Evolutionary conservation across 371 early-diverging fungal species (phyloP).

Genomic region (Syncephalastrum sp.): DNA sequence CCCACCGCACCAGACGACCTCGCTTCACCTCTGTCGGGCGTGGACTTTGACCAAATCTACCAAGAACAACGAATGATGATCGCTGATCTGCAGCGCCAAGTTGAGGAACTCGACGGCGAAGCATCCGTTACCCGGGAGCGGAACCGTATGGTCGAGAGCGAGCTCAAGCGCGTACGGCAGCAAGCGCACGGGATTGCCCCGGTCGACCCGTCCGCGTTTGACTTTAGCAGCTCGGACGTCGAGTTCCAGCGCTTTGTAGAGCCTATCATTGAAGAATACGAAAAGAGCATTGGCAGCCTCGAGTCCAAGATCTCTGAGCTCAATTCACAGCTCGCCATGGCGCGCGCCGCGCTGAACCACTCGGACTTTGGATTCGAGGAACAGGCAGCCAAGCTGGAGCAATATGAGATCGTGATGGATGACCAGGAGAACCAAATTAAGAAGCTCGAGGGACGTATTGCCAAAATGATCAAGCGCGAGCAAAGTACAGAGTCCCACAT

Average conservation of each 20-base stretch:
- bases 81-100: conserved; percentile 41
- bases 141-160: conserved; percentile 36
- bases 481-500: conserved; percentile 34
- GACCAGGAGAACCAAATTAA: conserved; percentile 33
- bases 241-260: conserved; percentile 63
- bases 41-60: conserved; percentile 28
- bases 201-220: conserved; percentile 1
- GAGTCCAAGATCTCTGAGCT: conserved; percentile 50
- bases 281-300: conserved; percentile 57
- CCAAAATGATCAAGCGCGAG: conserved; percentile 30
- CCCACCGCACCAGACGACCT: background rate
- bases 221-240: conserved; percentile 1
- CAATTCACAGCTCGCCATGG: conserved; percentile 57
- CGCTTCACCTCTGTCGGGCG: conserved; percentile 6
- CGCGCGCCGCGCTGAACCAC: conserved; percentile 52
- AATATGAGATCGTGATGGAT: conserved; percentile 27
- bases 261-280: conserved; percentile 68
- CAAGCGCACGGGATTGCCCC: background rate
- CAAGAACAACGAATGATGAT: conserved; percentile 36
- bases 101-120: conserved; percentile 43
- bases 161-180: conserved; percentile 28
- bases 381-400: conserved; percentile 39
- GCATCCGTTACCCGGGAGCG: conserved; percentile 37
- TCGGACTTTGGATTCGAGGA: conserved; percentile 51
- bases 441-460: conserved; percentile 23